Conservation (phyloP, 2,329 filamentous ascomycete species). For the Aspergillus sp. region DNA sequence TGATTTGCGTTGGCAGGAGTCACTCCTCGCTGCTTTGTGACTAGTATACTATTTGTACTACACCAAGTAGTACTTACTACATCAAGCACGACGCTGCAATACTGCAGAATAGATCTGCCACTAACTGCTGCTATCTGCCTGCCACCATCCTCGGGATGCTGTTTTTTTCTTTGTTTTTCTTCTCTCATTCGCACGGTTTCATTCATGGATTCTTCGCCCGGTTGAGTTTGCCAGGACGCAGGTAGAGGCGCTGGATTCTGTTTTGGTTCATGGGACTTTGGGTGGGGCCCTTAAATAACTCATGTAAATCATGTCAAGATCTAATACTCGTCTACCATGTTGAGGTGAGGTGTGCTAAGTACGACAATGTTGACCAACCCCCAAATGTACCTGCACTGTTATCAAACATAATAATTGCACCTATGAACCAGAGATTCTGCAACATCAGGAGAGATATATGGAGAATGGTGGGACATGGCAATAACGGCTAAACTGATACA, state of each 20-base stretch:
- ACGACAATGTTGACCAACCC: background rate
- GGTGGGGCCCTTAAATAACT: background rate
- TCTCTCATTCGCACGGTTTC: background rate
- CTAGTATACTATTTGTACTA: background rate
- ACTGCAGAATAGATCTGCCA: background rate
- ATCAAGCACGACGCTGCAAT: background rate
- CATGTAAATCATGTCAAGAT: background rate
- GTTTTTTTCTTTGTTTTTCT: background rate
- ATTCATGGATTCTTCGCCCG: background rate
- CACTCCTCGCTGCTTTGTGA: background rate
- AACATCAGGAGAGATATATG: background rate
- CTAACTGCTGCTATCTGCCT: background rate
- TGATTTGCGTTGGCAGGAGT: conserved; percentile 16
- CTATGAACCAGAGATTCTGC: background rate
- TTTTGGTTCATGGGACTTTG: background rate
- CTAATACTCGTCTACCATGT: background rate
- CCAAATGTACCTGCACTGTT: background rate
- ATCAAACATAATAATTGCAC: conserved; percentile 1
- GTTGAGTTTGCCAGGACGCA: background rate
- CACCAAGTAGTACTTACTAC: background rate
- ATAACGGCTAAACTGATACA: background rate
- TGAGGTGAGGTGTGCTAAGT: background rate
- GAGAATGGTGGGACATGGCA: background rate
- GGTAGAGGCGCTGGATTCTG: background rate
- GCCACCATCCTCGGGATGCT: background rate